Conservation (phyloP, 2,329 filamentous ascomycete species). For the Epichloe sibirici region DNA sequence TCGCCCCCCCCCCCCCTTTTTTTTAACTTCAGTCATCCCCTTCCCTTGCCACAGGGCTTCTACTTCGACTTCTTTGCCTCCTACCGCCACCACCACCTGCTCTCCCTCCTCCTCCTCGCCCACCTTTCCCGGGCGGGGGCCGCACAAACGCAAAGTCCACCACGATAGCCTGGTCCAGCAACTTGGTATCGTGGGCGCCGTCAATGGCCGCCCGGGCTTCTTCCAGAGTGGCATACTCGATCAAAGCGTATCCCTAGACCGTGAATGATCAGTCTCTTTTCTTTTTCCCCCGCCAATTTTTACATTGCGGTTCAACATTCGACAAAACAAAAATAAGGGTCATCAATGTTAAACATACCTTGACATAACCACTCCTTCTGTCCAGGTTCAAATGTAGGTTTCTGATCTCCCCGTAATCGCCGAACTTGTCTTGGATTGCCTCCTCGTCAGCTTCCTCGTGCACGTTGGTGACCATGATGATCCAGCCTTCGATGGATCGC, state of each 20-base stretch:
- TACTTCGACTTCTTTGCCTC: slow-evolving; percentile 35
- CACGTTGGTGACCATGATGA: slow-evolving; percentile 74
- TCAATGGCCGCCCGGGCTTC: slow-evolving; percentile 76
- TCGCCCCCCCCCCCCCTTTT: too few species aligned
- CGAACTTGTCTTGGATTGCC: slow-evolving; percentile 68
- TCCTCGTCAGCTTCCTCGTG: slow-evolving; percentile 82
- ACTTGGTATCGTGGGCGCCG: slow-evolving; percentile 62
- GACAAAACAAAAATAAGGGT: too few species aligned
- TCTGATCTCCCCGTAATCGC: slow-evolving; percentile 77
- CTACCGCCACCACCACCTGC: slow-evolving; percentile 20
- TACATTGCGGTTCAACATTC: neutral
- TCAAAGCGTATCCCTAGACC: slow-evolving; percentile 65
- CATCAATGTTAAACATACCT: slow-evolving; percentile 37
- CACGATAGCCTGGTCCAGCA: slow-evolving; percentile 68
- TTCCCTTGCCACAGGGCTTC: slow-evolving; percentile 32
- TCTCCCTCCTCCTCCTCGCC: slow-evolving; percentile 24
- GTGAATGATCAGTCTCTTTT: neutral
- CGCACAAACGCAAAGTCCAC: slow-evolving; percentile 82
- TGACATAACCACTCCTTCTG: slow-evolving; percentile 72
- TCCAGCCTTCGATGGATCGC: slow-evolving; percentile 82
- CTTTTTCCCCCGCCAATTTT: neutral
- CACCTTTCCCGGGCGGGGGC: slow-evolving; percentile 49
- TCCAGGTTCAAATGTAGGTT: slow-evolving; percentile 78
- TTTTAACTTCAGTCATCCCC: slow-evolving; percentile 14
- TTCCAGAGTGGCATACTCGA: slow-evolving; percentile 68